Base-by-base conservation (phyloP, 768 basidiomycete genomes). In the Ramaria rubella region DNA sequence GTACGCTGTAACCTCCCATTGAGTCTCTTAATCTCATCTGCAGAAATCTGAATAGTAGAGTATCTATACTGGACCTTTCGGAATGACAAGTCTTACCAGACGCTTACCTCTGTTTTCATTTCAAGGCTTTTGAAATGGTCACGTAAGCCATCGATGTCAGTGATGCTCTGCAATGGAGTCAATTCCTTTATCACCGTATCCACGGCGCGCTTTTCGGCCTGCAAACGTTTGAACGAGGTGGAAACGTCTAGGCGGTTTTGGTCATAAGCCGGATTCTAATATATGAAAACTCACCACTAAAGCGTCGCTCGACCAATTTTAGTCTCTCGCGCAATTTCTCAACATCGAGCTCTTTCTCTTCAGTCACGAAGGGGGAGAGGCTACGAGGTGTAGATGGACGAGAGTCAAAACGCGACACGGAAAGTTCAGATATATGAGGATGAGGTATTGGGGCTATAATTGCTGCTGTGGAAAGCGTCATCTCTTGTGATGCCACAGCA, bases 21-120 rank as follows among this genome's bases (percentile, higher is more conserved):
- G 29, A 96, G 70, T 42, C 86, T 79, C 61, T 82, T 84, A 61
- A 93, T 80, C 64, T 96, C 93, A n/a, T 83, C 83, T 62, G 86
- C 82, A 36, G 81, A 77, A 51, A 82, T 75, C 86, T 91, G 58
- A 23, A 14, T 51, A 33, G 21, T 8, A 49, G 26, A 33, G 4
- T 8, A 34, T 5, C 23, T 7, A n/a, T 14, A 42, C 5, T 42
- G 7, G 40, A 42, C 40, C 11, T 7, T 12, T 17, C 14, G 7
- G 23, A 29, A 26, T 6, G 8, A 17, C 15, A 49, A 46, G 45
- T 57, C 33, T 33, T 34, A 48, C 34, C 14, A 11, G 26, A n/a
- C n/a, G 57, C 81, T 58, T 60, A 91, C 93, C 73, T 90, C 83
- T 8, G 77, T 72, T 67, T 91, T 94, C 24, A 79, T 72, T 40